Evolutionary conservation across 495 filamentous ascomycete species (phyloP).

Genomic region (Aspergillus baeticus): DNA sequence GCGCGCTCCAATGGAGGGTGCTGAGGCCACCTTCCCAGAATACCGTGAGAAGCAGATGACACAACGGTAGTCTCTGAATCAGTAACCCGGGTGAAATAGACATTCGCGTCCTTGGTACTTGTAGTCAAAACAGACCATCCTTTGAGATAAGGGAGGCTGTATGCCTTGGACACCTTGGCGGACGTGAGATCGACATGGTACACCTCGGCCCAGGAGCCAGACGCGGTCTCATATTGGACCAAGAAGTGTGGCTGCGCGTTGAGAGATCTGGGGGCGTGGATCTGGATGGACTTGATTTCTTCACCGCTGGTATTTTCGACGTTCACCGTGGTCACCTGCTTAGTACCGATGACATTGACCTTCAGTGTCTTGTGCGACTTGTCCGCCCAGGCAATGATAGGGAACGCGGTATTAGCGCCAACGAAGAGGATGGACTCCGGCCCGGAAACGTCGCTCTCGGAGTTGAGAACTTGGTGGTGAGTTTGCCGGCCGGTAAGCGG

Average conservation of each 20-base stretch:
- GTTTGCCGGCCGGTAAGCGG: conserved; percentile 64
- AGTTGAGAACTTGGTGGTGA: conserved; percentile 63
- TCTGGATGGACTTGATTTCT: conserved; percentile 61
- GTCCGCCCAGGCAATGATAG: conserved; percentile 82
- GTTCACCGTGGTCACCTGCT: conserved; percentile 51
- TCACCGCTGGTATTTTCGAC: conserved; percentile 53
- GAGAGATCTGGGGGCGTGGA: conserved; percentile 71
- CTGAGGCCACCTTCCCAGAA: conserved; percentile 70
- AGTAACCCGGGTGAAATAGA: conserved; percentile 83
- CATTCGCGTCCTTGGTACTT: conserved; percentile 73
- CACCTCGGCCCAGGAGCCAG: conserved; percentile 77
- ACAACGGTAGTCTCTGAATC: conserved; percentile 67
- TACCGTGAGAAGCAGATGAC: conserved; percentile 72
- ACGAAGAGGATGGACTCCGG: conserved; percentile 73
- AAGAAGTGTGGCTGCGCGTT: conserved; percentile 77
- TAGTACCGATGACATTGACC: conserved; percentile 78
- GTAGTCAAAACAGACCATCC: conserved; percentile 75
- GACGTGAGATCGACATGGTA: conserved; percentile 75
- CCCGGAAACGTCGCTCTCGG: conserved; percentile 68
- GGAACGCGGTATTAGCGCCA: conserved; percentile 78
- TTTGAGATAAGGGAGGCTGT: conserved; percentile 65
- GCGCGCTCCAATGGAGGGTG: conserved; percentile 41
- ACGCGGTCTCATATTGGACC: conserved; percentile 73
- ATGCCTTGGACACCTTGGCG: conserved; percentile 66
- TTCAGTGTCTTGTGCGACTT: conserved; percentile 63